Evolutionary conservation across 192 early-diverging fungal genomes (phyloP).

Genomic region (Rhizophagus clarus): DNA sequence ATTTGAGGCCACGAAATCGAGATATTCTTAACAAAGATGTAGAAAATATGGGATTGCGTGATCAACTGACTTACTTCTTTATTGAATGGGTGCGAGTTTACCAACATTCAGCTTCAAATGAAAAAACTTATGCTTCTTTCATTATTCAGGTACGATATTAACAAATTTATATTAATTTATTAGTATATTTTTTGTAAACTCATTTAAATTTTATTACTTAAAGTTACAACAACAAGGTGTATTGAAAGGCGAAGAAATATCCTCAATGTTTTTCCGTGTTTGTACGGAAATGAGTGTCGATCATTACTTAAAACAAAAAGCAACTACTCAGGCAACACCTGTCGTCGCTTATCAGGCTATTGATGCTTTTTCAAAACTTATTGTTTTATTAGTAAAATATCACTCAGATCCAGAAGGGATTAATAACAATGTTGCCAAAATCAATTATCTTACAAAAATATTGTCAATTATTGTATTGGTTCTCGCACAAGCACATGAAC

Average conservation of each 20-base stretch:
- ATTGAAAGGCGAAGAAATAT: slow-evolving; percentile 72
- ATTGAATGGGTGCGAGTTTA: slow-evolving; percentile 82
- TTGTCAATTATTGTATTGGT: slow-evolving; percentile 85
- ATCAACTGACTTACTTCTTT: slow-evolving; percentile 69
- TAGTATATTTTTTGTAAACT: background rate
- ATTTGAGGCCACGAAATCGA: slow-evolving; percentile 49
- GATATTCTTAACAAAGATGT: slow-evolving; percentile 46
- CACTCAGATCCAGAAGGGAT: slow-evolving; percentile 61
- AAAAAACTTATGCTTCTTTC: slow-evolving; percentile 67
- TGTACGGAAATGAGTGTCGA: slow-evolving; percentile 86
- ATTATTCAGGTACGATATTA: slow-evolving; percentile 50
- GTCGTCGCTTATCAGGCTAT: slow-evolving; percentile 75
- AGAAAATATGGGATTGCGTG: slow-evolving; percentile 59
- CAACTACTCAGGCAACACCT: slow-evolving; percentile 46
- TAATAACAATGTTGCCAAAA: slow-evolving; percentile 54
- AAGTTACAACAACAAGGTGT: slow-evolving; percentile 79
- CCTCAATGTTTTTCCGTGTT: slow-evolving; percentile 88
- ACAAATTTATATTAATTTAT: background rate
- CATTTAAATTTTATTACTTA: background rate
- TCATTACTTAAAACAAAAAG: slow-evolving; percentile 66
- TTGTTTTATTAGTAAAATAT: slow-evolving; percentile 80
- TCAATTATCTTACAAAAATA: slow-evolving; percentile 78
- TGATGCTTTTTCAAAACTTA: slow-evolving; percentile 90
- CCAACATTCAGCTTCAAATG: slow-evolving; percentile 70
- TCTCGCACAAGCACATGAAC: slow-evolving; percentile 84